Base-by-base conservation (phyloP, 2,329 filamentous ascomycete genomes). In the Cladobotryum protrusum region DNA sequence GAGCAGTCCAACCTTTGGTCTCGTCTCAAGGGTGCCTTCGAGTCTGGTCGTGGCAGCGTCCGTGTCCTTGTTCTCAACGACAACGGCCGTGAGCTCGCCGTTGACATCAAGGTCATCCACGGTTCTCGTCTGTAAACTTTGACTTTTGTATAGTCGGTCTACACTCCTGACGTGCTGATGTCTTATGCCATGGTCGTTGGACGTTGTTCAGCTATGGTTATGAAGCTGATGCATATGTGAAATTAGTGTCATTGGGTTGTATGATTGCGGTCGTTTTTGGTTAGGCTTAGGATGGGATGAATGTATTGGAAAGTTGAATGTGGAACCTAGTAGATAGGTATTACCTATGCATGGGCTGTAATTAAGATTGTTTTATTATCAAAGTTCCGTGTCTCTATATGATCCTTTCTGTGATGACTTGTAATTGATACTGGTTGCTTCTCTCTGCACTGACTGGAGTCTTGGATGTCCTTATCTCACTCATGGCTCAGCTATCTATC, bases 31-130 rank as follows among this genome's bases (percentile, higher is more conserved):
- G 82, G 86, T 60, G 82, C 90, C 59, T 99, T 96, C 72, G 85
- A 89, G 74, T 86, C 89, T 61, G 93, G 93, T 69, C 88, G 91
- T 69, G 93, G 93, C 72, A 90, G 85, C 68, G 87, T 99, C 67
- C 89, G 93, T 62, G 90, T 95, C 66, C 85, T 97, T 56, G 93
- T 99, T 72, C 91, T 99, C 75, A 89, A 84, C 72, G 93, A 99
- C 73, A 80, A 86, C 64, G 91, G 90, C 63, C 84, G 86, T 65
- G 93, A 99, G 83, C 84, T 99, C 67, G 91, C 87, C 63, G 93
- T 99, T 62, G 93, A 99, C 82, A 93, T 95, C 84, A 97, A 96
- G 87, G 87, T 95, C 68, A 87, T 97, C 68, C 93, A 99, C 77
- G 82, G 81, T 67, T 83, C 81, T 59, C 79, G 78, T 64, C 72